phyloP scores from a whole-genome alignment of 805 yeast genomes.

The Jamesozyma spencerorum region DNA sequence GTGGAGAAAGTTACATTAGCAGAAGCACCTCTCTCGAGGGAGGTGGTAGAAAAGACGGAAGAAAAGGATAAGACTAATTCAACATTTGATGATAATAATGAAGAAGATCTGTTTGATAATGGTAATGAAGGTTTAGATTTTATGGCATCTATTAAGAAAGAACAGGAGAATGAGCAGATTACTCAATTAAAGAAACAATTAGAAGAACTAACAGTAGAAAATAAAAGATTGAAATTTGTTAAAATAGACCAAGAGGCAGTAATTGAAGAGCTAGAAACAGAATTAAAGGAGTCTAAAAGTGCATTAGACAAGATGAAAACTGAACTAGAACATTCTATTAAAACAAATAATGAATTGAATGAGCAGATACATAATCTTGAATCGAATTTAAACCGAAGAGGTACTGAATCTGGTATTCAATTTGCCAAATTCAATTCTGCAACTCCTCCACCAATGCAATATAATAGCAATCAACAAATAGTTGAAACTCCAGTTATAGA shows the following conservation, averaged over 20 bases:
- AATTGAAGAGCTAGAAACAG: conserved; percentile 30
- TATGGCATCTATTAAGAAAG: conserved; percentile 24
- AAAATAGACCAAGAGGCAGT: conserved; percentile 29
- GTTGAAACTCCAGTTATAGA: conserved; percentile 25
- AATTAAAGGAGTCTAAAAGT: conserved; percentile 20
- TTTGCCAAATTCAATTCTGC: conserved; percentile 12
- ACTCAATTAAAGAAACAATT: conserved; percentile 32
- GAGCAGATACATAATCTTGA: conserved; percentile 12
- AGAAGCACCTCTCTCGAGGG: conserved; percentile 6
- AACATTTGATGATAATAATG: neutral
- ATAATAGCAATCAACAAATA: neutral
- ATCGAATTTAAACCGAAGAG: conserved; percentile 1
- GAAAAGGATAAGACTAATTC: conserved; percentile 2
- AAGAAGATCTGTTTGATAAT: conserved; percentile 10
- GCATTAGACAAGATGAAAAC: neutral
- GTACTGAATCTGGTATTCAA: conserved; percentile 5
- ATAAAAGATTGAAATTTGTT: conserved; percentile 27
- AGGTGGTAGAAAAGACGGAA: neutral
- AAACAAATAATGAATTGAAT: conserved; percentile 16
- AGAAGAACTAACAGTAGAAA: conserved; percentile 30
- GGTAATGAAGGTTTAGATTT: conserved; percentile 20
- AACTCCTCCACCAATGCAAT: conserved; percentile 1
- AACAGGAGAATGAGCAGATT: conserved; percentile 30
- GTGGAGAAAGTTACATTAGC: neutral
- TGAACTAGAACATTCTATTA: neutral